Conservation (phyloP, 352 stramenopile genomes). For the Globisporangium spinosum region DNA sequence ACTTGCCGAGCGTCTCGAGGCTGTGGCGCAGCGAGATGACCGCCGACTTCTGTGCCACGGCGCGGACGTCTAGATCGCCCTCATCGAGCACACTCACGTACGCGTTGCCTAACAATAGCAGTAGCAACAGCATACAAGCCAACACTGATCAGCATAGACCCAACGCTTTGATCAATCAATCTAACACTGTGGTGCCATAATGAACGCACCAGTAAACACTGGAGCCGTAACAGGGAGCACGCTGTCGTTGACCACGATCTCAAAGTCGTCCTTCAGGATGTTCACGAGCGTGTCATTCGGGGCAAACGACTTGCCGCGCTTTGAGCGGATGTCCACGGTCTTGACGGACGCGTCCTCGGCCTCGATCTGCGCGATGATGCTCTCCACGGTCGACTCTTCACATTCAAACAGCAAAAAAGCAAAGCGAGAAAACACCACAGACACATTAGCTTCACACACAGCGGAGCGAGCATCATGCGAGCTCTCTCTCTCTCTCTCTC, state of each 20-base stretch:
- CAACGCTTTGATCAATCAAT: neutral
- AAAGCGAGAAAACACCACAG: neutral
- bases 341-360: slow-evolving; percentile 72
- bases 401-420: neutral
- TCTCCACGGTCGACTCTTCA: slow-evolving; percentile 67
- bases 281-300: slow-evolving; percentile 59
- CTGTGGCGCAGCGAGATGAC: slow-evolving; percentile 71
- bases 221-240: slow-evolving; percentile 67
- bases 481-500: too few species aligned
- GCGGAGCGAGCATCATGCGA: neutral
- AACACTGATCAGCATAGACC: neutral
- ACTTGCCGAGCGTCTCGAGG: slow-evolving; percentile 71
- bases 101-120: slow-evolving; percentile 35
- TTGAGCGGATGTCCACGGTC: slow-evolving; percentile 58
- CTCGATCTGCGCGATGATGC: slow-evolving; percentile 73
- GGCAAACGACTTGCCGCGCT: slow-evolving; percentile 54
- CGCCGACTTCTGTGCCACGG: slow-evolving; percentile 73
- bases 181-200: too few species aligned
- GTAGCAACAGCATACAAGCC: neutral
- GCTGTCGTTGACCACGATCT: slow-evolving; percentile 76
- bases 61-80: slow-evolving; percentile 73
- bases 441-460: neutral
- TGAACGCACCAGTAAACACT: slow-evolving; percentile 48
- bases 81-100: slow-evolving; percentile 73
- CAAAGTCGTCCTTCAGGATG: slow-evolving; percentile 79